Conservation (phyloP, 2,329 filamentous ascomycete genomes). For the Fusarium miscanthi region DNA sequence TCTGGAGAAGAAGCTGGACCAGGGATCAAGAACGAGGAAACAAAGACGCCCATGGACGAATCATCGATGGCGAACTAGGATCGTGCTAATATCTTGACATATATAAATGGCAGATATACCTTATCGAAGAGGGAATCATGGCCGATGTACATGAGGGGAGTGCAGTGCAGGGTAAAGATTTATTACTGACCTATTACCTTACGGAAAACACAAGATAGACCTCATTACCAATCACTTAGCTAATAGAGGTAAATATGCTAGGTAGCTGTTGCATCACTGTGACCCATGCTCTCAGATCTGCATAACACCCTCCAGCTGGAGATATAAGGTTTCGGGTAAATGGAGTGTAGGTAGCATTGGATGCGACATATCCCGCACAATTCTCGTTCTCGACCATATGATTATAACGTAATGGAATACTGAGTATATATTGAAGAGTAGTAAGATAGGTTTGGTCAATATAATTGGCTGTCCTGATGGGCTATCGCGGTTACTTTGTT, state of each 20-base stretch:
- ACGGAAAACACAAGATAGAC: too few relatives aligned
- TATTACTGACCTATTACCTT: background rate
- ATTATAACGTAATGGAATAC: fast-evolving
- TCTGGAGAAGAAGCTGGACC: fast-evolving
- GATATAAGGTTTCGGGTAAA: background rate
- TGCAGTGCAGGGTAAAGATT: fast-evolving
- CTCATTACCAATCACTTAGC: too few relatives aligned
- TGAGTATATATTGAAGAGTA: fast-evolving
- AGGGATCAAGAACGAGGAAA: fast-evolving
- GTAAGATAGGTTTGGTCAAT: fast-evolving
- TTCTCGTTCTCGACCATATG: fast-evolving
- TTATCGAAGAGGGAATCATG: fast-evolving
- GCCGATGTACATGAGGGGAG: background rate
- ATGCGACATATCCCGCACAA: background rate
- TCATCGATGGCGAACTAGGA: background rate
- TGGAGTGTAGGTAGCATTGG: background rate
- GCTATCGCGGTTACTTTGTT: background rate
- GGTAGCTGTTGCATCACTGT: too few relatives aligned
- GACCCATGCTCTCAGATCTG: too few relatives aligned
- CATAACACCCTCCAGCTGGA: background rate
- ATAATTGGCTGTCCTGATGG: background rate
- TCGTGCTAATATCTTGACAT: background rate
- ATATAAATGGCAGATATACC: background rate
- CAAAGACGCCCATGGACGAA: fast-evolving
- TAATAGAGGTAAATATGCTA: too few relatives aligned